A percentile compares a stretch with the other conserved stretches of the same genome.
These are phyloP conservation scores for Calonectria pseudoreteaudii DNA, from an alignment of 2,329 filamentous ascomycete genomes.

Conservation along the genomic window DNA sequence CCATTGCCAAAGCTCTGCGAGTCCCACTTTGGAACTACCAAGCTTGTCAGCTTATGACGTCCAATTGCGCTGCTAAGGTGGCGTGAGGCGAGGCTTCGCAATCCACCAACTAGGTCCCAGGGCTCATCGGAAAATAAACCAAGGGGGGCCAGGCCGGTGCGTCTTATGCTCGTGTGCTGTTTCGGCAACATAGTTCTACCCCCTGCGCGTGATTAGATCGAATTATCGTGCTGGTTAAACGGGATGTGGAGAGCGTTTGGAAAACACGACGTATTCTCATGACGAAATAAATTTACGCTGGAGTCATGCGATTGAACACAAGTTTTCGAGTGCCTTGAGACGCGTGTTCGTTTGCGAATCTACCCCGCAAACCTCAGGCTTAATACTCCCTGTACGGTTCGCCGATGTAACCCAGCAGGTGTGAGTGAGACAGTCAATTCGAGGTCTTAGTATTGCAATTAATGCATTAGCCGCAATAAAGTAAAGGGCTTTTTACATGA, in stretches of 20 bases:
- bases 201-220: not conserved
- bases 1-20: not conserved
- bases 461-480: not conserved
- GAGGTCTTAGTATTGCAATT: not conserved
- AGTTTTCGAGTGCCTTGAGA: not conserved
- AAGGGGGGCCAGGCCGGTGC: not conserved
- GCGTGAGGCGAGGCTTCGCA: not conserved
- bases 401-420: conserved; percentile 1
- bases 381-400: not conserved
- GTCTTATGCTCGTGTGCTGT: not conserved
- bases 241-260: not conserved
- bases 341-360: conserved; percentile 10
- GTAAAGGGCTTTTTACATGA: not conserved
- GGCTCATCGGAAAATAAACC: not conserved
- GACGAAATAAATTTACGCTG: not conserved
- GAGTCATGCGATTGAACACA: not conserved
- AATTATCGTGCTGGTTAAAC: not conserved
- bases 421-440: not conserved
- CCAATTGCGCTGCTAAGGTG: not conserved
- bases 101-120: too few species aligned
- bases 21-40: not conserved
- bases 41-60: not conserved
- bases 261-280: not conserved
- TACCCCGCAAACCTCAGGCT: conserved; percentile 10
- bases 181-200: not conserved